Conservation (phyloP, 2,329 filamentous ascomycete species). For the Fusarium sp. region DNA sequence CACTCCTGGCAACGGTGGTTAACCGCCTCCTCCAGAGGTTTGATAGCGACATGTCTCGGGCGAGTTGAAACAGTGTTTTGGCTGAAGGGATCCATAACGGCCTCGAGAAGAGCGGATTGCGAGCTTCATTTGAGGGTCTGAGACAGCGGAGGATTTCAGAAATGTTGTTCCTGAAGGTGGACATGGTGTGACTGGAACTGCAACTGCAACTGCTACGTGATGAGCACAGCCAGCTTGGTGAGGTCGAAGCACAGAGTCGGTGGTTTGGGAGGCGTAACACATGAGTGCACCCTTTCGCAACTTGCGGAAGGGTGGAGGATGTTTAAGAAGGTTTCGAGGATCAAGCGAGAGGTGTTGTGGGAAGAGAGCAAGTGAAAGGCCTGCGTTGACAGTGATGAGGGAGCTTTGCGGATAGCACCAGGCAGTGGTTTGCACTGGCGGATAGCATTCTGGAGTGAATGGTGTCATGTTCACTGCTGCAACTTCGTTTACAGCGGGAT, state of each 20-base stretch:
- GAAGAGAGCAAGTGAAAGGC: not conserved
- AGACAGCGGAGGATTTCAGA: constrained; percentile 50
- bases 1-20: not conserved
- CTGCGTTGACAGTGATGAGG: constrained; percentile 21
- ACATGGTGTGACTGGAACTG: constrained; percentile 43
- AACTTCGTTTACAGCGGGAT: constrained; percentile 9
- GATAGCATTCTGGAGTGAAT: not conserved
- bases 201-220: constrained; percentile 31
- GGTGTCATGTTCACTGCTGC: constrained; percentile 1
- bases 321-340: constrained; percentile 25
- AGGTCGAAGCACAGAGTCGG: constrained; percentile 22
- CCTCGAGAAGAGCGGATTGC: constrained; percentile 23
- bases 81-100: constrained; percentile 24
- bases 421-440: constrained; percentile 28
- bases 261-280: constrained; percentile 38
- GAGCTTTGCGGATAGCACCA: constrained; percentile 10
- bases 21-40: constrained; percentile 40
- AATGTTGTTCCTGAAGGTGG: constrained; percentile 35
- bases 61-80: constrained; percentile 41
- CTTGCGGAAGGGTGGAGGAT: constrained; percentile 32
- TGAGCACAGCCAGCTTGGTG: constrained; percentile 19
- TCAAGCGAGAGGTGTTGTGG: constrained; percentile 26
- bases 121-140: constrained; percentile 47
- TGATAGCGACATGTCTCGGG: constrained; percentile 45
- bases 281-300: constrained; percentile 28